Conservation (phyloP, 495 filamentous ascomycete species). For the Lophiostoma macrostomum region DNA sequence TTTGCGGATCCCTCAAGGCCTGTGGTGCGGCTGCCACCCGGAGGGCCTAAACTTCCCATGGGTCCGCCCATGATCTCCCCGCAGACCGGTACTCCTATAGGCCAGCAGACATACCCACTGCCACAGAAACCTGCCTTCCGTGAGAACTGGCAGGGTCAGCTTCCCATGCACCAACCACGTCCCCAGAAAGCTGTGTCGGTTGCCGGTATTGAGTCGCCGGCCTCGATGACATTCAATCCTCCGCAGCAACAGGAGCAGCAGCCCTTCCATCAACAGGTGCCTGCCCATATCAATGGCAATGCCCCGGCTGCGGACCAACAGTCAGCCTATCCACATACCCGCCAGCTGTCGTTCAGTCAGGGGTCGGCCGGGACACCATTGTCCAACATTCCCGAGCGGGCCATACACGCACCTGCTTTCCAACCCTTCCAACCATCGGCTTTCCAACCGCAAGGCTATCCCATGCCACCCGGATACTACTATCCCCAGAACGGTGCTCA, state of each 20-base stretch:
- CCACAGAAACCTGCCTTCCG: constrained; percentile 71
- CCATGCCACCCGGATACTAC: constrained; percentile 50
- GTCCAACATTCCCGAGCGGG: constrained; percentile 91
- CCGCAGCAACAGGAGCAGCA: constrained; percentile 73
- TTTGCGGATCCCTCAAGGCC: constrained; percentile 64
- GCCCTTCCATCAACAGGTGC: constrained; percentile 90
- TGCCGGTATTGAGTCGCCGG: constrained; percentile 88
- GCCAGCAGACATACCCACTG: constrained; percentile 52
- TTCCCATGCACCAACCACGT: constrained; percentile 94
- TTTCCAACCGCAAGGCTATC: constrained; percentile 29
- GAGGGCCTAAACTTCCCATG: constrained; percentile 37
- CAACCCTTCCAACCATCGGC: constrained; percentile 55
- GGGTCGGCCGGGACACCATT: constrained; percentile 78
- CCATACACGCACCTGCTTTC: constrained; percentile 88
- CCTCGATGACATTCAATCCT: constrained; percentile 63
- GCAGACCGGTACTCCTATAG: constrained; percentile 41
- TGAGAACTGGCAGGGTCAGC: constrained; percentile 69
- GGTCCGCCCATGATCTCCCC: constrained; percentile 22
- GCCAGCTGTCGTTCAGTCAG: constrained; percentile 74
- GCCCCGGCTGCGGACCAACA: constrained; percentile 51
- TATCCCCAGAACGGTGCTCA: constrained; percentile 34
- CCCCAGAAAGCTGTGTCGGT: constrained; percentile 94
- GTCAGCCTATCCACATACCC: constrained; percentile 55
- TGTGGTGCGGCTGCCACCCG: constrained; percentile 80
- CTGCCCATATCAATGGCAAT: constrained; percentile 61